Conservation (phyloP, 2,329 filamentous ascomycete genomes). For the Cryphonectria carpinicola region DNA sequence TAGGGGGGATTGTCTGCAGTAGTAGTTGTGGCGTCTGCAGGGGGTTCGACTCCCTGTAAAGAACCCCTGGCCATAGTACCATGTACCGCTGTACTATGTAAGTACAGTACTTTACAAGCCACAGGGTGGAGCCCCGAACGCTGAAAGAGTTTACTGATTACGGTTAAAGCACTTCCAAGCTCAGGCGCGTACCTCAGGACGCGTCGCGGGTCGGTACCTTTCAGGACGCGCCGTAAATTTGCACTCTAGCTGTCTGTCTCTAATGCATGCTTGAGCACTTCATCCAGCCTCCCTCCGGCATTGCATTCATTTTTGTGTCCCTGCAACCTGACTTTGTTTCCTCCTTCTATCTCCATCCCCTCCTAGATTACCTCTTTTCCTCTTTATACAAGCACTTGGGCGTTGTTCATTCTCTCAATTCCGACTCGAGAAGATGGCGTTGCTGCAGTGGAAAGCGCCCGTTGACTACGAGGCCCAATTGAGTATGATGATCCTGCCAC, state of each 20-base stretch:
- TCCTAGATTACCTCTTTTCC: not conserved
- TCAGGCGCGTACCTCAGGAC: constrained; percentile 1
- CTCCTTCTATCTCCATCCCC: not conserved
- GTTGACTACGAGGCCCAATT: constrained; percentile 91
- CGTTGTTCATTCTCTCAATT: not conserved
- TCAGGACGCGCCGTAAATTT: constrained; percentile 20
- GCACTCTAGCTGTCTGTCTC: not conserved
- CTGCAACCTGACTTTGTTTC: not conserved
- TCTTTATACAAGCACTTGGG: not conserved
- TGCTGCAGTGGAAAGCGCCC: constrained; percentile 75
- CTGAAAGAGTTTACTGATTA: not conserved
- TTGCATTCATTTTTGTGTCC: not conserved
- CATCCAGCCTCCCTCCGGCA: not conserved
- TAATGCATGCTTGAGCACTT: not conserved
- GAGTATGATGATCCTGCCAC: constrained; percentile 53
- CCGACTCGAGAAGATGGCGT: constrained; percentile 67
- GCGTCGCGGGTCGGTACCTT: constrained; percentile 4
- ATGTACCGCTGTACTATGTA: not conserved
- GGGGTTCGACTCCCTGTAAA: not conserved
- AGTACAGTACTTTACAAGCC: not conserved
- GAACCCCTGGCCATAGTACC: not conserved
- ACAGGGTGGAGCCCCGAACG: not conserved
- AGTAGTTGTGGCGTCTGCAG: not conserved
- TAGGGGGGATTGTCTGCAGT: not conserved
- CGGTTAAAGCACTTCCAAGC: constrained; percentile 8